Evolutionary conservation across 306 rosid species (phyloP), one percentile per base, ranked within the genome.

Genomic region (Dryas drummondii): DNA sequence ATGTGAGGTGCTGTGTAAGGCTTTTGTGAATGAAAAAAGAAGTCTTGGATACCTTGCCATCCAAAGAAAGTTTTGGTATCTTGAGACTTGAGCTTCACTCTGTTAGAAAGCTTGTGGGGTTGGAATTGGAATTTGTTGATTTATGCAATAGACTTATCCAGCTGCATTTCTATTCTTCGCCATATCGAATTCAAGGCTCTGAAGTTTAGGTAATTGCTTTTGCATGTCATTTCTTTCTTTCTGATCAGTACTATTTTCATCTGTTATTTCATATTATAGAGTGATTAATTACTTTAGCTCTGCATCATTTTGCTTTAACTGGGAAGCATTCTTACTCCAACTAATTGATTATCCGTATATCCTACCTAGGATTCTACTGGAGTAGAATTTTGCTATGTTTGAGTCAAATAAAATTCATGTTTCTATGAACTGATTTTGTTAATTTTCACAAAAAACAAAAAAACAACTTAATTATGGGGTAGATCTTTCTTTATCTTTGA

Each of bases 31-130:
- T 66, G 76, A 65, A 45, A 74, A 74, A 72, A 67, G 81, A 85
- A 67, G 85, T 84, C 67, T 82, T 78, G 71, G 91, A 94, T 91
- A 76, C 90, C 88, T 91, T 91, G 71, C 64, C 97, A 91, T 84
- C 85, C 82, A 64, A 81, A 85, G 82, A 83, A 87, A 63, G 87
- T 72, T 75, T 73, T 68, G 70, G 72, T 73, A 10, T 54, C 88
- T 67, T 88, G 81, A 79, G 79, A 51, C 88, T 67, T 88, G 81
- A 79, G 79, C 61, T 77, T 80, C 82, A 80, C 86, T 78, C 82
- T 74, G 41, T 27, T 75, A 66, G 68, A 81, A 77, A 86, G 66
- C 87, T 83, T 82, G 82, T 59, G 72, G 75, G 10, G 59, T 73
- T 84, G 86, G 53, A 80, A 73, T 69, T 75, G 89, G 90, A 79